These are phyloP conservation scores for Diaporthe vexans DNA, from an alignment of 2,329 filamentous ascomycete species.

Conservation along the genomic window DNA sequence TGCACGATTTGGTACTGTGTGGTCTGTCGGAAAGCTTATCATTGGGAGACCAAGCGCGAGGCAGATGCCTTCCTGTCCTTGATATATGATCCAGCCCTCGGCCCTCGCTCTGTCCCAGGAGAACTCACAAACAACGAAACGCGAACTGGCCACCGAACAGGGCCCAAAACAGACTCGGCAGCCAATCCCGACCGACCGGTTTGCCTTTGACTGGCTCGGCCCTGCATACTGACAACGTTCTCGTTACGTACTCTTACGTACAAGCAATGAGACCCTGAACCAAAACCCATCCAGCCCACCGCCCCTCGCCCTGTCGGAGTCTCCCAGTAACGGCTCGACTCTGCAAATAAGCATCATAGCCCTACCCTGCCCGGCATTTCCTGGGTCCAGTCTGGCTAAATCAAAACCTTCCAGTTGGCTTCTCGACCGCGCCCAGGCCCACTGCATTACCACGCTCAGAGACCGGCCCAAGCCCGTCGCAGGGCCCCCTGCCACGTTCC, in stretches of 20 bases:
- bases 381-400: slow-evolving; percentile 36
- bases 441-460: slow-evolving; percentile 25
- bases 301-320: slow-evolving; percentile 5
- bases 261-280: slow-evolving; percentile 44
- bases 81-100: slow-evolving; percentile 33
- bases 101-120: slow-evolving; percentile 26
- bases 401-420: slow-evolving; percentile 37
- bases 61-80: background rate
- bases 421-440: slow-evolving; percentile 32
- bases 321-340: slow-evolving; percentile 9
- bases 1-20: slow-evolving; percentile 17
- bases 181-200: slow-evolving; percentile 33
- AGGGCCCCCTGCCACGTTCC: slow-evolving; percentile 16
- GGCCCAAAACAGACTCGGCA: slow-evolving; percentile 30
- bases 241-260: slow-evolving; percentile 52
- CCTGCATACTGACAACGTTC: slow-evolving; percentile 36
- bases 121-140: background rate
- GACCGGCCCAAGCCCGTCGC: slow-evolving; percentile 27
- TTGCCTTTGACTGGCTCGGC: slow-evolving; percentile 27
- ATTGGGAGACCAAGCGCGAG: slow-evolving; percentile 30
- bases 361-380: slow-evolving; percentile 19
- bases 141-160: slow-evolving; percentile 31
- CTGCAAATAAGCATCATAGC: slow-evolving; percentile 33
- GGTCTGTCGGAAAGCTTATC: slow-evolving; percentile 23
- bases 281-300: slow-evolving; percentile 14